Base-by-base conservation (phyloP, 1,139 yeast species). In the Kodamaea alishanica region DNA sequence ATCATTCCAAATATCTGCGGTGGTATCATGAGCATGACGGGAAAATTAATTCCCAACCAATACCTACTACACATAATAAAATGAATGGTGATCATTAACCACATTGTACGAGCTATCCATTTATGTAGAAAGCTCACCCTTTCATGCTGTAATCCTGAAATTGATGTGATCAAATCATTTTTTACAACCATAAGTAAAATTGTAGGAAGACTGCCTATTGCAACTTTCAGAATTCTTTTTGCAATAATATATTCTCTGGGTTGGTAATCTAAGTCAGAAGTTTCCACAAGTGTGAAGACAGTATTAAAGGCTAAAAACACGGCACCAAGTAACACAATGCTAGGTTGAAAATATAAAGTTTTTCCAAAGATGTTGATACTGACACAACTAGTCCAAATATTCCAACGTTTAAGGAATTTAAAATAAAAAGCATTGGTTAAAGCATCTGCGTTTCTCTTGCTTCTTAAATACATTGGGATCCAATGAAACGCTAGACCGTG, bases 1-100 rank as follows among this genome's bases (percentile, higher is more conserved):
- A 73, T 73, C 56, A 70, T 65, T 6, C 79, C 79, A 52, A 73
- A 74, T 15, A 69, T 70, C 46, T 70, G 75, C 2, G 79, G 78
- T 2, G 79, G 79, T 31, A 74, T 72, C 8, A 55, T 42, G 20
- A 72, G 44, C 76, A 72, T 72, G 10, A 69, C 52, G 11, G 54
- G 46, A 44, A 71, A 67, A 20, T 66, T 58, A 36, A 70, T 42
- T 5, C 54, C 52, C 22, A 70, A 46, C 79, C 79, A 74, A 46
- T 73, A 73, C 22, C 55, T 47, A 12, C 61, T 49, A 2, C 64
- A 46, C 30, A 70, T 45, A 9, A 52, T 55, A 34, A 68, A 46
- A 50, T 74, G 79, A 5, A 63, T 47, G 2, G 66, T 58, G n/a
- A 66, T 55, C 58, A 67, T 54, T 4, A 51, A 34, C 58, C 72